Evolutionary conservation across 2,329 filamentous ascomycete genomes (phyloP).

Genomic region (Fusarium equiseti): DNA sequence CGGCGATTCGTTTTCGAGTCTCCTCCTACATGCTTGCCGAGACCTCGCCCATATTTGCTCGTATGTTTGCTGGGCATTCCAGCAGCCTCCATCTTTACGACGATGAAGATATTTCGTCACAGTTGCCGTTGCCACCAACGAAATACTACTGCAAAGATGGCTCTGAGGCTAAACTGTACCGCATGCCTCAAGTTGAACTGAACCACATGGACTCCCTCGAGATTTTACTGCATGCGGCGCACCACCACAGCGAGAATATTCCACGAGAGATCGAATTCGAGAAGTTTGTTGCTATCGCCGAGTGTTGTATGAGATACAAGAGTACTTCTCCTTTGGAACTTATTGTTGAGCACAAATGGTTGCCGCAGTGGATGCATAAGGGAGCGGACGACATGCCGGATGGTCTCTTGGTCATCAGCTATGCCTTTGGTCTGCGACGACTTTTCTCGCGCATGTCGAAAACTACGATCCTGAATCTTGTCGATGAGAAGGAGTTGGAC

Average conservation of each 20-base stretch:
- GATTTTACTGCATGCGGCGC: conserved; percentile 64
- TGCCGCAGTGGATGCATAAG: conserved; percentile 64
- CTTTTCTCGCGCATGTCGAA: conserved; percentile 65
- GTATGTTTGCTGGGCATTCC: conserved; percentile 57
- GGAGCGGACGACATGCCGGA: conserved; percentile 62
- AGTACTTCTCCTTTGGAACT: conserved; percentile 65
- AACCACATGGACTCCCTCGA: conserved; percentile 58
- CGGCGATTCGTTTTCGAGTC: conserved; percentile 63
- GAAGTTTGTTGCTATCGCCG: conserved; percentile 64
- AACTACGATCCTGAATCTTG: conserved; percentile 60
- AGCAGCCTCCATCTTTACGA: conserved; percentile 52
- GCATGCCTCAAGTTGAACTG: conserved; percentile 65
- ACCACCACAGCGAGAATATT: conserved; percentile 61
- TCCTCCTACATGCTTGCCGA: conserved; percentile 64
- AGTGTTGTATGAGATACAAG: conserved; percentile 63
- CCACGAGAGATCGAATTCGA: conserved; percentile 61
- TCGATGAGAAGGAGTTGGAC: conserved; percentile 58
- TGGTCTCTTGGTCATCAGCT: conserved; percentile 64
- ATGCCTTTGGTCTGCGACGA: conserved; percentile 62
- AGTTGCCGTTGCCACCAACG: conserved; percentile 53
- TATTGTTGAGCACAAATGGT: conserved; percentile 63
- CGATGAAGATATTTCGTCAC: conserved; percentile 52
- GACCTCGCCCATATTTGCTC: conserved; percentile 64
- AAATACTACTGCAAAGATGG: conserved; percentile 58
- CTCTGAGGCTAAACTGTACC: conserved; percentile 60